Conservation (phyloP, 345 rosid species). For the Anastatica hierochuntica region DNA sequence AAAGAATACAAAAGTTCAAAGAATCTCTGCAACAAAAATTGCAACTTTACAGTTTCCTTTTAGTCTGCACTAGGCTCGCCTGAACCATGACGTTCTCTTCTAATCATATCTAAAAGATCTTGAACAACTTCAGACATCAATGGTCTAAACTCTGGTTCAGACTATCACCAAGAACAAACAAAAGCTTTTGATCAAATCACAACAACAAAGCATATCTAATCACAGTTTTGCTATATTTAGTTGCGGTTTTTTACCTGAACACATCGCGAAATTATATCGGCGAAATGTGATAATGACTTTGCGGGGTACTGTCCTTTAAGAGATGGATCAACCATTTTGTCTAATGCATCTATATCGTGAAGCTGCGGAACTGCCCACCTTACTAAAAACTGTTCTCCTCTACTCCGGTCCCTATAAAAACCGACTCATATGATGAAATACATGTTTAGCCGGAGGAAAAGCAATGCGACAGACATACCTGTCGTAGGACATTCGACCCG, state of each 20-base stretch:
- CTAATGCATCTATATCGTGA: slow-evolving; percentile 85
- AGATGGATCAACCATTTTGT: slow-evolving; percentile 94
- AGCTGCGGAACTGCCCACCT: too few relatives aligned
- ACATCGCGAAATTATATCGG: slow-evolving; percentile 87
- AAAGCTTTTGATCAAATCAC: slow-evolving; percentile 1
- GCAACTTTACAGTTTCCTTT: too few relatives aligned
- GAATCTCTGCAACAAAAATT: too few relatives aligned
- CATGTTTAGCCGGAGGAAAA: background rate
- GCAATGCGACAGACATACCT: slow-evolving; percentile 33
- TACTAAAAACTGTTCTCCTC: slow-evolving; percentile 87
- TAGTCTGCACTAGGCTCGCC: slow-evolving; percentile 29
- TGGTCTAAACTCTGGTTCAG: slow-evolving; percentile 78
- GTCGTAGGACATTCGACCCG: slow-evolving; percentile 82
- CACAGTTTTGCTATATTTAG: too few relatives aligned
- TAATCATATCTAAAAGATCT: slow-evolving; percentile 71
- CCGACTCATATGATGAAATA: background rate
- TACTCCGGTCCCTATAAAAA: slow-evolving; percentile 43
- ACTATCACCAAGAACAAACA: slow-evolving; percentile 34
- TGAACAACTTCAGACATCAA: slow-evolving; percentile 93
- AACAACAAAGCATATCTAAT: background rate
- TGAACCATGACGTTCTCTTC: slow-evolving; percentile 61
- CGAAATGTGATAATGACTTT: slow-evolving; percentile 85
- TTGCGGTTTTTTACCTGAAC: slow-evolving; percentile 58
- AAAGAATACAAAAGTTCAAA: too few relatives aligned
- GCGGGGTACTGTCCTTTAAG: slow-evolving; percentile 70